Evolutionary conservation across 2,329 filamentous ascomycete species (phyloP).

Genomic region (Anisogramma anomala): DNA sequence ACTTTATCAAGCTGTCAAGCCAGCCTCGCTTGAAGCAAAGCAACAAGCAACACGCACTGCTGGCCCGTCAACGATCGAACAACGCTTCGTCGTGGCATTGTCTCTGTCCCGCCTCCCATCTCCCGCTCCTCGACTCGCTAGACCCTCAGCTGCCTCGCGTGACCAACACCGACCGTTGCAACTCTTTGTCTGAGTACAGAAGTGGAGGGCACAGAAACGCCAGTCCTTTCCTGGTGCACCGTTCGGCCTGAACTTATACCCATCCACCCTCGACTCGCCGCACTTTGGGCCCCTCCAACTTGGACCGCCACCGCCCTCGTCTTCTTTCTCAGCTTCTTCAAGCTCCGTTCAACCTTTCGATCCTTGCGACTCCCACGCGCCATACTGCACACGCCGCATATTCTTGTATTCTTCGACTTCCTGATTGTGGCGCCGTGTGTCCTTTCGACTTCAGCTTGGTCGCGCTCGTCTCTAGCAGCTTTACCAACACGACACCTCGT

Average conservation of each 20-base stretch:
- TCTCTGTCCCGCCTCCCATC: constrained; percentile 5
- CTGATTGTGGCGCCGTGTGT: constrained; percentile 4
- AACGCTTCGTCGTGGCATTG: constrained; percentile 11
- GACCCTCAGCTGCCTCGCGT: constrained; percentile 7
- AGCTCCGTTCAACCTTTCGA: constrained; percentile 7
- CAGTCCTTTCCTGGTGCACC: constrained; percentile 4
- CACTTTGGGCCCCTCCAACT: constrained; percentile 11
- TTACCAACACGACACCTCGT: constrained; percentile 3
- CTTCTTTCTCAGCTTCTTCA: neutral
- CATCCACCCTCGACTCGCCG: constrained; percentile 10
- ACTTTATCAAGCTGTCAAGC: constrained; percentile 3
- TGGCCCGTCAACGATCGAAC: neutral
- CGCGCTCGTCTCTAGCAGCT: constrained; percentile 13
- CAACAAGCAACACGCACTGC: neutral
- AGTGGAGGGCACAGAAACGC: constrained; percentile 2
- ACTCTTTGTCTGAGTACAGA: constrained; percentile 13
- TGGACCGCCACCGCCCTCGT: constrained; percentile 11
- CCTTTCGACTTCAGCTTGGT: constrained; percentile 10
- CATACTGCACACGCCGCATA: constrained; percentile 12
- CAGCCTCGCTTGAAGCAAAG: constrained; percentile 1
- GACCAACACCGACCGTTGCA: constrained; percentile 7
- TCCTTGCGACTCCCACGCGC: constrained; percentile 1
- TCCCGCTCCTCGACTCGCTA: constrained; percentile 3
- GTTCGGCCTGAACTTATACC: constrained; percentile 2
- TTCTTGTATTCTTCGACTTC: constrained; percentile 12